Evolutionary conservation across 2,329 filamentous ascomycete species (phyloP), one percentile per base, ranked within the genome.

Genomic region (Neonectria sp.): DNA sequence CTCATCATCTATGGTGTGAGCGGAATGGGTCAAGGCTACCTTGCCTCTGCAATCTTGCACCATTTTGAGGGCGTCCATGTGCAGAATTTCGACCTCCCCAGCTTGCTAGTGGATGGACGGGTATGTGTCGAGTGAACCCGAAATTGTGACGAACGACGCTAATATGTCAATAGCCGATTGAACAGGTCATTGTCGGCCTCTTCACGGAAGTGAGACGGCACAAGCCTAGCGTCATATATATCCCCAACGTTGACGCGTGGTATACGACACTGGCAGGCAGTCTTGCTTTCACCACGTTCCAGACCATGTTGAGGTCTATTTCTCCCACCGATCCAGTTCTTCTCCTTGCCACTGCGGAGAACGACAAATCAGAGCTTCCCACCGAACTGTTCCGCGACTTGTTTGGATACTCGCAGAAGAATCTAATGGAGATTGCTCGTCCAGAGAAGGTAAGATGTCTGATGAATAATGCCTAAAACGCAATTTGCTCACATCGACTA

Each of bases 181-280:
- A 98, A 82, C 93, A 96, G 72, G 93, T 95, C 11, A 90, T 99
- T 70, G 94, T 97, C 13, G 92, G 95, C 71, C 86, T 97, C 8
- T 98, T 99, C 77, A 91, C 93, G 1, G 96, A 98, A 82, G 93
- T 97, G 43, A 94, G 95, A 79, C 91, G 95, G 43, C 95, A 98
- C 79, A 98, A 97, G 79, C 96, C 96, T 1, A 97, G 95, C 78
- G 94, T 98, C 43, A 96, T 99, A 58, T 98, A 95, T 80, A 93
- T 99, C 49, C 95, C 96, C 2, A 92, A 95, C 72, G 89, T 98
- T 55, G 93, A 97, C 72, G 88, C 92, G 8, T 99, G 96, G 96
- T 95, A 94, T 77, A 82, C 88, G 21, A 87, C 86, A 29, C 76
- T 92, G 21, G 78, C 80, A n/a, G 83, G 84, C 8, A 91, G 93